phyloP scores from a whole-genome alignment of 257 asterid species.

The Nicotiana noctiflora region DNA sequence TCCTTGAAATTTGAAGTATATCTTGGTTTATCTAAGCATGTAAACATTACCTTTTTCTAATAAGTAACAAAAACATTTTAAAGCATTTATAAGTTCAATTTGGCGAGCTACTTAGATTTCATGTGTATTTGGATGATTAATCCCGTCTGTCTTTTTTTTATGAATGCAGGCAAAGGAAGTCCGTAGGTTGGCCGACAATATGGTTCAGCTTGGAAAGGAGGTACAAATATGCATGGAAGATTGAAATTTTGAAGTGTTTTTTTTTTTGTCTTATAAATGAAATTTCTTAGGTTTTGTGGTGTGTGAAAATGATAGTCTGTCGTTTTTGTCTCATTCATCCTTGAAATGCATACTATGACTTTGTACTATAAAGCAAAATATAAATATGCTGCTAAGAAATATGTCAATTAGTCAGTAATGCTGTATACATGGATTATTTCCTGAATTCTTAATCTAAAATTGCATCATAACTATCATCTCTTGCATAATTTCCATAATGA shows the following conservation, averaged over 20 bases:
- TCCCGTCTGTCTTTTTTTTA: slow-evolving; percentile 4
- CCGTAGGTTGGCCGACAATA: slow-evolving; percentile 92
- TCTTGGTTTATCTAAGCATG: not conserved
- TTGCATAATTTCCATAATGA: not conserved
- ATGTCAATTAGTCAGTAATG: not conserved
- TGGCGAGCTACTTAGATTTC: not conserved
- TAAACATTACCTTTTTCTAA: not conserved
- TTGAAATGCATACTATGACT: not conserved
- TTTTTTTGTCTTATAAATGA: not conserved
- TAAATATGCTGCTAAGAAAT: not conserved
- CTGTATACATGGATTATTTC: not conserved
- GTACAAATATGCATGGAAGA: slow-evolving; percentile 20
- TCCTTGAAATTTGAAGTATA: not conserved
- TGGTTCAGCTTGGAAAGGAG: slow-evolving; percentile 98
- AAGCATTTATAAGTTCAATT: not conserved
- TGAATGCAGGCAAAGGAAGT: slow-evolving; percentile 76
- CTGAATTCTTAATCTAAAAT: not conserved
- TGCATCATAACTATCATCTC: not conserved
- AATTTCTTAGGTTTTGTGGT: not conserved
- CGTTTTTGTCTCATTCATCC: not conserved
- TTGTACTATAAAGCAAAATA: not conserved
- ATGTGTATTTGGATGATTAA: not conserved
- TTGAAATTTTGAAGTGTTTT: not conserved
- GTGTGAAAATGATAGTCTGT: not conserved
- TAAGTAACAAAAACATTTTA: not conserved